Evolutionary conservation across 495 filamentous ascomycete species (phyloP).

Genomic region (Lentithecium fluviatile): DNA sequence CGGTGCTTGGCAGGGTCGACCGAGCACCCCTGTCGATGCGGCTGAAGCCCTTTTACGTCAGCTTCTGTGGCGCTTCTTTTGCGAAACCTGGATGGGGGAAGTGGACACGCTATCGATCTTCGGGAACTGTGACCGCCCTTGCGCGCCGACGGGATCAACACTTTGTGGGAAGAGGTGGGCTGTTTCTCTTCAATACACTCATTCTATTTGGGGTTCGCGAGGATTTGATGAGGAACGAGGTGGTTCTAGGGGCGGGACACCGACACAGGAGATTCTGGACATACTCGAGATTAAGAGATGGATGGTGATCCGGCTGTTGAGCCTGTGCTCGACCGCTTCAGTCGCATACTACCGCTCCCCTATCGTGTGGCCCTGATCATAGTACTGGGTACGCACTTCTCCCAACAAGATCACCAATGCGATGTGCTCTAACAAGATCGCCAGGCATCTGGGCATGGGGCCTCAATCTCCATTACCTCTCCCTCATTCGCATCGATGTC

Average conservation of each 20-base stretch:
- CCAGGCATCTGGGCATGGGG: constrained; percentile 93
- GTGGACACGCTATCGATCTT: constrained; percentile 9
- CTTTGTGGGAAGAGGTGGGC: too few relatives aligned
- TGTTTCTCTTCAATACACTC: neutral
- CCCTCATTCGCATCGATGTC: constrained; percentile 72
- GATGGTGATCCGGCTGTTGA: constrained; percentile 77
- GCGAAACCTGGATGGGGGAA: constrained; percentile 12
- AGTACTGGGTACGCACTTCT: constrained; percentile 63
- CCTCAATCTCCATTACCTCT: constrained; percentile 78
- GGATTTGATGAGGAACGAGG: constrained; percentile 16
- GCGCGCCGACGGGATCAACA: too few relatives aligned
- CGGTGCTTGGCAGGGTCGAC: constrained; percentile 9
- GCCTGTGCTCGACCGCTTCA: constrained; percentile 80
- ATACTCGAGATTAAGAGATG: constrained; percentile 48
- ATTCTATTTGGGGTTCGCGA: constrained; percentile 20
- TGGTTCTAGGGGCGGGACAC: constrained; percentile 14
- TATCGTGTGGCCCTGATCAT: constrained; percentile 77
- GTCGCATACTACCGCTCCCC: constrained; percentile 78
- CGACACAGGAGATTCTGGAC: constrained; percentile 12
- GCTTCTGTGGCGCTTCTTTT: neutral
- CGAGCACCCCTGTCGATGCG: constrained; percentile 4
- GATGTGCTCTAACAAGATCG: constrained; percentile 12
- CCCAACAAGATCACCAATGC: neutral
- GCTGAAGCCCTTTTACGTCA: constrained; percentile 6
- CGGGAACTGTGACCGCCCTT: too few relatives aligned